A percentile compares a stretch with the other conserved stretches of the same genome.
Conservation (phyloP, 805 yeast species). For the Hanseniaspora clermontiae region DNA sequence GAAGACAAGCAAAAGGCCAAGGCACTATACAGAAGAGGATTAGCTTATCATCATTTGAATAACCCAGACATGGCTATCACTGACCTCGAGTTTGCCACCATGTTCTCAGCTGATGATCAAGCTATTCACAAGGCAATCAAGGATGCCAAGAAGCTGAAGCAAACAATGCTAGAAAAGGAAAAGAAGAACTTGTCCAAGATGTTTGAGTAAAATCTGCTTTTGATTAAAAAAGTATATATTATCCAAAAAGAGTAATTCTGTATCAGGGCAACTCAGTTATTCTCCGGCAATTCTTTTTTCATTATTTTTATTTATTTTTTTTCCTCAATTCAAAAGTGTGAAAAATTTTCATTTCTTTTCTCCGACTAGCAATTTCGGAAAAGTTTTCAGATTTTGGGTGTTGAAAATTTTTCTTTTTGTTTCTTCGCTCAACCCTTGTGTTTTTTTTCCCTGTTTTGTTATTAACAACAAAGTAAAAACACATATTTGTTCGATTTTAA, state of each 20-base stretch:
- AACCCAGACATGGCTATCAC: conserved; percentile 58
- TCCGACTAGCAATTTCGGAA: background rate
- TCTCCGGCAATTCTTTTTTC: background rate
- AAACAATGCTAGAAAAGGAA: conserved; percentile 50
- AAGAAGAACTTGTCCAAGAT: conserved; percentile 64
- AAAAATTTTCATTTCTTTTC: background rate
- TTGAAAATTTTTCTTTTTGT: background rate
- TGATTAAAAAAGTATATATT: background rate
- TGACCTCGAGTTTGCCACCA: conserved; percentile 54
- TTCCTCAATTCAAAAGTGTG: background rate
- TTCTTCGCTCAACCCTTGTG: background rate
- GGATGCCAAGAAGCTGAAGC: conserved; percentile 42
- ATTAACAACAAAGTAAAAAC: background rate
- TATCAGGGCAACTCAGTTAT: background rate
- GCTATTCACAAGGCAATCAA: conserved; percentile 54
- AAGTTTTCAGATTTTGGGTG: background rate
- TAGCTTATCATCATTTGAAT: conserved; percentile 50
- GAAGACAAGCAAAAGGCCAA: conserved; percentile 58
- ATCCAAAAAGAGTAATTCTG: background rate
- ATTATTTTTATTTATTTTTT: too few relatives aligned
- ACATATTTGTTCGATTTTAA: background rate
- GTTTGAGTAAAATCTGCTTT: conserved; percentile 27
- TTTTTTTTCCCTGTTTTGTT: background rate
- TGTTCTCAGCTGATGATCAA: conserved; percentile 54
- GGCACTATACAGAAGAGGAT: conserved; percentile 77